Conservation (phyloP, 148 eudicot genomes). For the Pouteria glomerata region DNA sequence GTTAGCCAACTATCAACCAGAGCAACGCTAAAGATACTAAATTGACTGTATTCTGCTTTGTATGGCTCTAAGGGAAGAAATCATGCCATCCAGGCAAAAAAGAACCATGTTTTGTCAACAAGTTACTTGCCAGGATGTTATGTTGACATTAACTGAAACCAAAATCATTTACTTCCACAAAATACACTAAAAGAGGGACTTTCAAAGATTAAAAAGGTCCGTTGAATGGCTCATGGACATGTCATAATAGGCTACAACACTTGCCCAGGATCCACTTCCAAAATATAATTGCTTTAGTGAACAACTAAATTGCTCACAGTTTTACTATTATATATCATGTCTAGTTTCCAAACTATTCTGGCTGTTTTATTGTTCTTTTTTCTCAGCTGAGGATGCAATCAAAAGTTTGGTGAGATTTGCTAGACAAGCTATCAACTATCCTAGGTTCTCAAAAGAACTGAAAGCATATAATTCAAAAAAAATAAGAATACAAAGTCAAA, state of each 20-base stretch:
- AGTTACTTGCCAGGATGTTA: not conserved
- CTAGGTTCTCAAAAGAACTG: too few relatives aligned
- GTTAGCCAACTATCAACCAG: not conserved
- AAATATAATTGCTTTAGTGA: too few relatives aligned
- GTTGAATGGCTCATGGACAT: too few relatives aligned
- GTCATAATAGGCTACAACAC: too few relatives aligned
- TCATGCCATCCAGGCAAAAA: not conserved
- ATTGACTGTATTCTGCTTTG: not conserved
- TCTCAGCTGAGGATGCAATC: not conserved
- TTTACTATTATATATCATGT: not conserved
- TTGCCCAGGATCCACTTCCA: too few relatives aligned
- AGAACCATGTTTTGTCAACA: not conserved
- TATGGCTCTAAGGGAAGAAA: not conserved
- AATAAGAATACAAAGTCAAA: too few relatives aligned
- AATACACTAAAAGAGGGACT: not conserved
- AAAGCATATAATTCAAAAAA: too few relatives aligned
- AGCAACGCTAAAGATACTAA: not conserved
- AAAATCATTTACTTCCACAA: not conserved
- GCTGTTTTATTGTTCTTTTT: not conserved
- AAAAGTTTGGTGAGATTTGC: not conserved
- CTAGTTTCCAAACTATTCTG: not conserved
- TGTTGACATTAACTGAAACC: not conserved
- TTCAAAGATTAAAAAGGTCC: too few relatives aligned
- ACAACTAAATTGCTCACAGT: not conserved
- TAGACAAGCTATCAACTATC: not conserved